A percentile compares a stretch with the other conserved stretches of the same genome.
Conservation (phyloP, 139 green algal species). For the Penium margaritaceum region DNA sequence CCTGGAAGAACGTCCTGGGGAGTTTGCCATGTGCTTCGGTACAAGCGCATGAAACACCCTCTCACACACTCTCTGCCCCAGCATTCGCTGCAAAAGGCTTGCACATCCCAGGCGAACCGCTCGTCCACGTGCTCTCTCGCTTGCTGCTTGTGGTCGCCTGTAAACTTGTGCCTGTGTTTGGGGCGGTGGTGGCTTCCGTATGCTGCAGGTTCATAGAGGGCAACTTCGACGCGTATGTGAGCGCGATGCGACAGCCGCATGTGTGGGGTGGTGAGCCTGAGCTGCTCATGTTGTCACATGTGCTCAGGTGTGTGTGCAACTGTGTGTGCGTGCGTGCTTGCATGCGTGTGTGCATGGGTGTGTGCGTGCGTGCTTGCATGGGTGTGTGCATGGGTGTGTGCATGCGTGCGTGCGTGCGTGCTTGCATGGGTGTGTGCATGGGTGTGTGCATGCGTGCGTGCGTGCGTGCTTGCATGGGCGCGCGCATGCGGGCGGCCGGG, state of each 20-base stretch:
- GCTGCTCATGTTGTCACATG: constrained; percentile 48
- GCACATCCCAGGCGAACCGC: no score
- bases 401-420: no score
- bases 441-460: no score
- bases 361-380: not conserved
- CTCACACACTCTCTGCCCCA: not conserved
- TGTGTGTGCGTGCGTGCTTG: not conserved
- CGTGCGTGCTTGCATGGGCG: no score
- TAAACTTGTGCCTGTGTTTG: not conserved
- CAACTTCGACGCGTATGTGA: constrained; percentile 49
- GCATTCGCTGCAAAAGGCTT: not conserved
- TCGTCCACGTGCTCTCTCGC: not conserved
- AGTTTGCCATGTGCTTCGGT: not conserved
- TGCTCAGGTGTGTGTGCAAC: constrained; percentile 27
- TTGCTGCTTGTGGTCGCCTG: not conserved
- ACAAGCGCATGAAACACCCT: not conserved
- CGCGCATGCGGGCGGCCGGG: no score
- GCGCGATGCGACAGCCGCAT: constrained; percentile 28
- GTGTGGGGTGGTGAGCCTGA: constrained; percentile 51
- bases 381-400: no score
- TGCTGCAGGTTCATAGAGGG: constrained; percentile 49
- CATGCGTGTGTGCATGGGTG: not conserved
- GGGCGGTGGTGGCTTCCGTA: not conserved
- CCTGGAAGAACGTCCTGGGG: no score
- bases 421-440: no score